Percentiles rank a stretch among this genome's conserved stretches.
Conservation (phyloP, 108 stramenopile genomes). For the Conticribra guillardii region DNA sequence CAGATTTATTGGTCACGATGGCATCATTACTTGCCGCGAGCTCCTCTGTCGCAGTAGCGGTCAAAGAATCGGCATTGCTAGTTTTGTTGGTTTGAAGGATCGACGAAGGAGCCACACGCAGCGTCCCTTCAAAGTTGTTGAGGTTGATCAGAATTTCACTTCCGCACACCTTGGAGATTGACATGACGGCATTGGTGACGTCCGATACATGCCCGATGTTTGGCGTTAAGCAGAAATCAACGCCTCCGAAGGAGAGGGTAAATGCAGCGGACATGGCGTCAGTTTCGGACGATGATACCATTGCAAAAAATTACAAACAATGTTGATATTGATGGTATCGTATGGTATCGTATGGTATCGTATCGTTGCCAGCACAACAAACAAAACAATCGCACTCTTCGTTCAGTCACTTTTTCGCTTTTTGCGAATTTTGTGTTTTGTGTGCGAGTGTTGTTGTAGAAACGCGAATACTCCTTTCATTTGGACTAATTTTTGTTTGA, state of each 20-base stretch:
- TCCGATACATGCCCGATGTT: not conserved
- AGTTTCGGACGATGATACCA: too few species aligned
- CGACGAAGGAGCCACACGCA: not conserved
- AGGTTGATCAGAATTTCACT: conserved; percentile 22
- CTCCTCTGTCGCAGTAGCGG: not conserved
- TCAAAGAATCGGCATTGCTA: not conserved
- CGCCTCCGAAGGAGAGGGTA: conserved; percentile 62
- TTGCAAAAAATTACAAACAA: too few species aligned
- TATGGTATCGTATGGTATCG: too few species aligned
- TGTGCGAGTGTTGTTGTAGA: too few species aligned
- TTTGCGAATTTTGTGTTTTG: too few species aligned
- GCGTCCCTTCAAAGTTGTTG: not conserved
- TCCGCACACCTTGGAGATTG: conserved; percentile 29
- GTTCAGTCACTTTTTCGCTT: too few species aligned
- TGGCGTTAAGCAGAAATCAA: conserved; percentile 57
- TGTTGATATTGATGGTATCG: too few species aligned
- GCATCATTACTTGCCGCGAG: not conserved
- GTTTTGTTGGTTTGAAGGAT: not conserved
- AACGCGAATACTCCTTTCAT: too few species aligned
- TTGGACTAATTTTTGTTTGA: too few species aligned
- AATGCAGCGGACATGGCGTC: conserved; percentile 43
- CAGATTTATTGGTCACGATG: not conserved
- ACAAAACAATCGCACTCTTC: too few species aligned
- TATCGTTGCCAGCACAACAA: too few species aligned
- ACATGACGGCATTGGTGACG: conserved; percentile 30